Base-by-base conservation (phyloP, 192 early-diverging fungal genomes). In the Kappamyces sp. region DNA sequence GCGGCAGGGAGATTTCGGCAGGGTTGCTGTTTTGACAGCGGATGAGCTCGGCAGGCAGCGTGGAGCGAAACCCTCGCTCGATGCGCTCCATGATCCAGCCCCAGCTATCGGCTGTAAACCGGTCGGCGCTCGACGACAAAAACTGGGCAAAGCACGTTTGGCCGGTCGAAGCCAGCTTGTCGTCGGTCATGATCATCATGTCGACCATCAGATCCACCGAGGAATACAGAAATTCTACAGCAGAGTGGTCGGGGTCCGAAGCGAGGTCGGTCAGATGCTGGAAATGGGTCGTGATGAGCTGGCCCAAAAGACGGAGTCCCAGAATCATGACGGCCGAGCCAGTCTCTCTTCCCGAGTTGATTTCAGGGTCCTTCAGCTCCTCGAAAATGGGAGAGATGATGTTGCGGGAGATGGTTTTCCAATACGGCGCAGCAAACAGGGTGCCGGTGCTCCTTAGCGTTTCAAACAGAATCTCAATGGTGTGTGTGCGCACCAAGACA, bases 301-400 rank as follows among this genome's bases (percentile, higher is more conserved):
- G 72, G 6, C 67, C 69, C 9, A 72, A 63, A 2, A 74, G 63
- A 2, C 75, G 69, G 15, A 80, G 52, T 4, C 69, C 78, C 9
- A 70, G 68, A 34, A 78, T 74, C 70, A 64, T 73, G 15, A 80
- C 68, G 3, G 75, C 73, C 1, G 65, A 59, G 32, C 53, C 68
- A 5, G 66, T 62, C 57, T 80, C 74, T 35, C 61, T 71, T 11
- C 47, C 45, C 4, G 37, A 39, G 5, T 39, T 22, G 59, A 30
- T 45, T 50, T 73, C 61, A 11, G 57, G 51, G 8, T 60, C 53
- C 8, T 69, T 59, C 59, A 80, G 61, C 52, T 80, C 78, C 35
- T 75, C 72, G 60, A 80, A 80, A 15, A 80, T 80, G 11, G 78
- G 78, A 35, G 69, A 59, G 30, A 80, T 68, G 30, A 78, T 67